phyloP scores from a whole-genome alignment of 1,284 basidiomycete species.

The Boletus sp. region DNA sequence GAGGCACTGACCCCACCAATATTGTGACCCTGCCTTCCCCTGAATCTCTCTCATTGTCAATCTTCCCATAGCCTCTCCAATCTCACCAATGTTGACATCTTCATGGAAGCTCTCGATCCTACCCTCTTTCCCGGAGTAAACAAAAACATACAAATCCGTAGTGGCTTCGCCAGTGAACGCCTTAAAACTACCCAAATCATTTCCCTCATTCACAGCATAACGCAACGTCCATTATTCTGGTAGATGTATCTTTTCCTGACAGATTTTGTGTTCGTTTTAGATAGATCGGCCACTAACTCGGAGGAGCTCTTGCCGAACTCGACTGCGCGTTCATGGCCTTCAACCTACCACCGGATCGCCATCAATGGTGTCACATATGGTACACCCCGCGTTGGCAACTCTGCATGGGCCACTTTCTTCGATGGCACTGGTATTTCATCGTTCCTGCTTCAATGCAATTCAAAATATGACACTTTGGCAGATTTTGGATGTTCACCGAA shows the following conservation, averaged over 20 bases:
- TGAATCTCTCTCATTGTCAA: neutral
- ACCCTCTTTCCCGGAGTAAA: conserved; percentile 42
- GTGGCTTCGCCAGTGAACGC: conserved; percentile 42
- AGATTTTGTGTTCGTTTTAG: conserved; percentile 2
- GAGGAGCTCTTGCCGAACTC: conserved; percentile 58
- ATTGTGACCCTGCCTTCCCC: conserved; percentile 24
- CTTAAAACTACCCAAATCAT: conserved; percentile 43
- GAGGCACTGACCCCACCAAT: conserved; percentile 40
- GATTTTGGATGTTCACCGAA: conserved; percentile 49
- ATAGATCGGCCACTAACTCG: conserved; percentile 60
- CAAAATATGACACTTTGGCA: conserved; percentile 17
- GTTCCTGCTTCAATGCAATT: neutral
- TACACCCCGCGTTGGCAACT: conserved; percentile 47
- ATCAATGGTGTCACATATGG: conserved; percentile 55
- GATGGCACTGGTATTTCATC: conserved; percentile 36
- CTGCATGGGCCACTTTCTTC: conserved; percentile 36
- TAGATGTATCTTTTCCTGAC: conserved; percentile 20
- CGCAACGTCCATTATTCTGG: conserved; percentile 43
- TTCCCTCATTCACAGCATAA: conserved; percentile 39
- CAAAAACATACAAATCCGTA: conserved; percentile 36
- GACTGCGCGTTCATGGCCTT: conserved; percentile 54
- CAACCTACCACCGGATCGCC: conserved; percentile 46
- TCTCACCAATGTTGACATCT: conserved; percentile 39
- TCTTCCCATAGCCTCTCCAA: conserved; percentile 32
- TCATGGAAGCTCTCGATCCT: conserved; percentile 33